Evolutionary conservation across 1,139 yeast genomes (phyloP).

Genomic region (Saccharomycopsis hybrid): DNA sequence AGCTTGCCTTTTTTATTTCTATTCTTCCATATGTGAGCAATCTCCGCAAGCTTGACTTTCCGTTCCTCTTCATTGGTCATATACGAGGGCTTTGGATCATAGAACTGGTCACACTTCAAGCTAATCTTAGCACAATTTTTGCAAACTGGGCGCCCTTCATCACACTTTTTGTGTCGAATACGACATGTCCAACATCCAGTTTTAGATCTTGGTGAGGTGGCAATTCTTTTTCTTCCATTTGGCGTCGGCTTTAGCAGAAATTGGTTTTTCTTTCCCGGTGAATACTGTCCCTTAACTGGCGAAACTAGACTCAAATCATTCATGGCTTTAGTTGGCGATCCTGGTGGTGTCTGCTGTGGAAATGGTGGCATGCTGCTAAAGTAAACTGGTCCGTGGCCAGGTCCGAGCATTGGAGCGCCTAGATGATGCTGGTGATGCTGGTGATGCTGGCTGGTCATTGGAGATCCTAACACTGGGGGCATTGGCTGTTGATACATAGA

Average conservation of each 20-base stretch:
- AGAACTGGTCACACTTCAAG: slow-evolving; percentile 47
- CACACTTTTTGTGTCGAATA: slow-evolving; percentile 35
- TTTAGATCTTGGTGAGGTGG: slow-evolving; percentile 29
- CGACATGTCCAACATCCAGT: slow-evolving; percentile 51
- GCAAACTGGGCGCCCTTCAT: slow-evolving; percentile 25
- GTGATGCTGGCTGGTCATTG: no score
- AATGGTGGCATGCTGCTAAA: not conserved
- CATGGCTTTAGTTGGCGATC: slow-evolving; percentile 20
- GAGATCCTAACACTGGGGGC: no score
- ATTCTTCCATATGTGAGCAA: slow-evolving; percentile 25
- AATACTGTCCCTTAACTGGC: slow-evolving; percentile 8
- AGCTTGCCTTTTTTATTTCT: slow-evolving; percentile 12
- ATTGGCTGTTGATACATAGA: no score
- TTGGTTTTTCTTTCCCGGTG: slow-evolving; percentile 3
- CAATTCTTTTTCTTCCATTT: slow-evolving; percentile 21
- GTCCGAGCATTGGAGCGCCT: no score
- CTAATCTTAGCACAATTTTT: slow-evolving; percentile 29
- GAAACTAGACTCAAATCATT: slow-evolving; percentile 13
- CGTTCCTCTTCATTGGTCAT: slow-evolving; percentile 40
- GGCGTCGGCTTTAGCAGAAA: slow-evolving; percentile 20
- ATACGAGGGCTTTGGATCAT: slow-evolving; percentile 45
- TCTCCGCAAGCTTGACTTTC: slow-evolving; percentile 43
- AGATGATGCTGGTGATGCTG: no score
- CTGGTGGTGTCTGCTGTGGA: slow-evolving; percentile 19
- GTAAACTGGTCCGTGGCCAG: not conserved